These are phyloP conservation scores for Globisporangium irregulare DNA, from an alignment of 352 stramenopile genomes.

Conservation along the genomic window DNA sequence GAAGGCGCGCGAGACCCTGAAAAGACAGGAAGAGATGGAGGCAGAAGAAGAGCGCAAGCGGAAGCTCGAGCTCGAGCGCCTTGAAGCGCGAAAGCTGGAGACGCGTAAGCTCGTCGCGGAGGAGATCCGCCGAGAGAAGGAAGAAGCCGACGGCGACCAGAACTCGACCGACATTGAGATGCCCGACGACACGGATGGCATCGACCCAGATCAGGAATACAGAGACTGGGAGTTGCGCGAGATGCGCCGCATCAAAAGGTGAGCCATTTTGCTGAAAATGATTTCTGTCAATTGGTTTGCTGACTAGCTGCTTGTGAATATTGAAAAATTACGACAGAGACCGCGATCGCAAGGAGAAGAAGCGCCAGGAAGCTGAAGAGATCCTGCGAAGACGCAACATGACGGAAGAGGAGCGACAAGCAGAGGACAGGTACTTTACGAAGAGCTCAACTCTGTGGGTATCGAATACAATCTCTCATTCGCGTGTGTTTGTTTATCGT, in stretches of 20 bases:
- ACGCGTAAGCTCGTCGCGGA: constrained; percentile 74
- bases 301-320: not conserved
- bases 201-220: constrained; percentile 89
- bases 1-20: constrained; percentile 82
- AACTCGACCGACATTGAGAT: constrained; percentile 82
- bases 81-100: constrained; percentile 59
- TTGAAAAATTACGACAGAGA: constrained; percentile 43
- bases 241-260: constrained; percentile 90
- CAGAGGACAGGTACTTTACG: constrained; percentile 79
- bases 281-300: not conserved
- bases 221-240: constrained; percentile 93
- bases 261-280: not conserved
- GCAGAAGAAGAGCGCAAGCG: constrained; percentile 64
- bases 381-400: constrained; percentile 87
- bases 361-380: constrained; percentile 85
- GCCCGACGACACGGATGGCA: constrained; percentile 87
- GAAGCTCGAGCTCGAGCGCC: constrained; percentile 42
- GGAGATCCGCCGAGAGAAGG: constrained; percentile 67
- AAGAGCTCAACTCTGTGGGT: not conserved
- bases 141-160: constrained; percentile 36
- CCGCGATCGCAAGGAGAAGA: constrained; percentile 74
- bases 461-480: not conserved
- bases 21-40: constrained; percentile 72
- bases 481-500: not conserved
- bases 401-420: constrained; percentile 93